Evolutionary conservation across 176 grass and related monocot genomes (phyloP).

Genomic region (Phoenix roebelenii): DNA sequence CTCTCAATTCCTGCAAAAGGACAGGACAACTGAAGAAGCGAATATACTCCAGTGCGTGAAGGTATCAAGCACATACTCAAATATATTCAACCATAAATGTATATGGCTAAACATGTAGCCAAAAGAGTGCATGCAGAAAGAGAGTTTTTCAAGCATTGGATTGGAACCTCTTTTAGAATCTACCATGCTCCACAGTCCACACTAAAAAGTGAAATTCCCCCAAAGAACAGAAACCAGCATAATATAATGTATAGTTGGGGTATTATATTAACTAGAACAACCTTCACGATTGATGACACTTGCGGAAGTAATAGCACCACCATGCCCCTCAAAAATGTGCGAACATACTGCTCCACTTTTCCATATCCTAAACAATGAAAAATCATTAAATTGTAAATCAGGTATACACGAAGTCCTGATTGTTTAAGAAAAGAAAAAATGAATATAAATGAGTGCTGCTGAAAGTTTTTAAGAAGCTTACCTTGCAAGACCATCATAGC

Average conservation of each 20-base stretch:
- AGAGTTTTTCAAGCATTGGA: neutral
- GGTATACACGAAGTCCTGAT: neutral
- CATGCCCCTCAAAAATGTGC: constrained; percentile 72
- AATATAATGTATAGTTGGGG: too few species aligned
- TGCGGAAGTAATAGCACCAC: constrained; percentile 50
- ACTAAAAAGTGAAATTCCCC: too few species aligned
- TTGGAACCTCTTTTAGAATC: too few species aligned
- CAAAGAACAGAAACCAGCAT: too few species aligned
- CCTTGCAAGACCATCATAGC: constrained; percentile 79
- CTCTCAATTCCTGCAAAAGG: constrained; percentile 39
- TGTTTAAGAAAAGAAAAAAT: constrained; percentile 5
- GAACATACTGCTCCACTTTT: constrained; percentile 52
- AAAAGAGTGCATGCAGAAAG: neutral
- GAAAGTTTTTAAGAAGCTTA: constrained; percentile 21
- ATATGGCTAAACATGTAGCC: neutral
- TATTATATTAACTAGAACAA: constrained; percentile 9
- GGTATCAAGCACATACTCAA: neutral
- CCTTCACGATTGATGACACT: constrained; percentile 55
- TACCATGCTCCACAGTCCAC: too few species aligned
- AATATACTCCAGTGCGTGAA: too few species aligned
- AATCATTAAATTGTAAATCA: neutral
- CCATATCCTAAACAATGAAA: constrained; percentile 59
- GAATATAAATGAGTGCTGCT: neutral
- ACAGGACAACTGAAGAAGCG: neutral
- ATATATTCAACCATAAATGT: neutral